Evolutionary conservation across 441 rosid species (phyloP).

Genomic region (Populus hybrid): DNA sequence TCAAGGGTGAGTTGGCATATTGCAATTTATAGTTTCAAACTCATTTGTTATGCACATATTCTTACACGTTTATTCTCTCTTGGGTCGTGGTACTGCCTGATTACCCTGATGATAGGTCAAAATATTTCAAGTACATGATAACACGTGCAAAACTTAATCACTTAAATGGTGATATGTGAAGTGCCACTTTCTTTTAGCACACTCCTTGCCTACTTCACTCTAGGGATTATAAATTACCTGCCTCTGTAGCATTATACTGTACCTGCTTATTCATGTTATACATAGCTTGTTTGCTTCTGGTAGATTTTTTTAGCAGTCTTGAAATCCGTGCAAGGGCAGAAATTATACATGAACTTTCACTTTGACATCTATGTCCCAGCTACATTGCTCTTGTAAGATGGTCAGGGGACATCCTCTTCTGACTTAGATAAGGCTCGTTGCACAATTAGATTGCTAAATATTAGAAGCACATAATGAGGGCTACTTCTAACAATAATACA

Average conservation of each 20-base stretch:
- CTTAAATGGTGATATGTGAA: background rate
- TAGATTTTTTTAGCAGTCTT: background rate
- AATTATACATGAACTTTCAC: background rate
- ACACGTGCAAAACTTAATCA: background rate
- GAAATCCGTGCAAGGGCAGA: background rate
- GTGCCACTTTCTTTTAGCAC: background rate
- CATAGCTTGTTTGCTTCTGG: background rate
- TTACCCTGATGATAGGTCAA: background rate
- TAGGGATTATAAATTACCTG: background rate
- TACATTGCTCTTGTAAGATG: background rate
- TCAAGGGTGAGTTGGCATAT: constrained; percentile 53
- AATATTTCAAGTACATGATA: background rate
- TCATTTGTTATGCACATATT: background rate
- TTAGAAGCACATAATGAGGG: too few relatives aligned
- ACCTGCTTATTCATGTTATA: background rate
- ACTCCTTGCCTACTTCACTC: background rate
- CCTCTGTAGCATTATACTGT: background rate
- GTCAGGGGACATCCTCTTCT: background rate
- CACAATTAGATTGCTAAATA: too few relatives aligned
- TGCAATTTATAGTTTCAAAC: background rate
- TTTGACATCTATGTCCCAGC: background rate
- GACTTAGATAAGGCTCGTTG: too few relatives aligned
- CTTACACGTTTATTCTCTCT: background rate
- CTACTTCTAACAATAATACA: too few relatives aligned
- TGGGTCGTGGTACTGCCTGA: background rate